phyloP scores from a whole-genome alignment of 371 early-diverging fungal species.

The Zancudomyces culisetae region DNA sequence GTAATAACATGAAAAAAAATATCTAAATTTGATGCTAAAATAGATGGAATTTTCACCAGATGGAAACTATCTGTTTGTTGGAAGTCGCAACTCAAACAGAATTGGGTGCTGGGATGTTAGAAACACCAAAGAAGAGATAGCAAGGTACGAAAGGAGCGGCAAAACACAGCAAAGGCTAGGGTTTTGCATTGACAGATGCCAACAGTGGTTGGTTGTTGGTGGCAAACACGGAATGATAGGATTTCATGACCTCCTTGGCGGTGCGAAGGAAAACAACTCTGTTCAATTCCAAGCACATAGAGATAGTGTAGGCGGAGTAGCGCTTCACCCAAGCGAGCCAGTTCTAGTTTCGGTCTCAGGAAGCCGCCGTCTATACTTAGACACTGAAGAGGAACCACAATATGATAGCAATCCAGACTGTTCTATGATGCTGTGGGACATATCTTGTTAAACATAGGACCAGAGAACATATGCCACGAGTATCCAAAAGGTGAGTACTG shows the following conservation, averaged over 20 bases:
- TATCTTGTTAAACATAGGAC: too few relatives aligned
- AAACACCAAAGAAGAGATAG: background rate
- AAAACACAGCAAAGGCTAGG: background rate
- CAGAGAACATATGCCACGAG: too few relatives aligned
- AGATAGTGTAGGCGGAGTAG: background rate
- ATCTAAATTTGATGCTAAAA: too few relatives aligned
- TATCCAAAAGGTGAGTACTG: background rate
- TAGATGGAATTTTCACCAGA: background rate
- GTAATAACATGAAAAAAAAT: too few relatives aligned
- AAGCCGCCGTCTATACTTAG: background rate
- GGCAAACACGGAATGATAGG: background rate
- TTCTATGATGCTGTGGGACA: background rate
- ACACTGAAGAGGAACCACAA: background rate
- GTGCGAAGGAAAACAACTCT: background rate
- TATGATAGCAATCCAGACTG: background rate
- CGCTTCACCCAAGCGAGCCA: background rate
- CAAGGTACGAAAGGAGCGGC: background rate
- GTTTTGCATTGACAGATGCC: background rate
- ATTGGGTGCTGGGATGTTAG: background rate
- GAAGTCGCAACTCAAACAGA: background rate
- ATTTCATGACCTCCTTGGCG: background rate
- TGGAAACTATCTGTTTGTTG: background rate
- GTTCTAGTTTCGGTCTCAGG: background rate
- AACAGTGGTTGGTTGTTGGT: background rate
- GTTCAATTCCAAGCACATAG: background rate